Evolutionary conservation across 2,329 filamentous ascomycete species (phyloP), one percentile per base, ranked within the genome.

Genomic region (Pseudogymnoascus verrucosus): DNA sequence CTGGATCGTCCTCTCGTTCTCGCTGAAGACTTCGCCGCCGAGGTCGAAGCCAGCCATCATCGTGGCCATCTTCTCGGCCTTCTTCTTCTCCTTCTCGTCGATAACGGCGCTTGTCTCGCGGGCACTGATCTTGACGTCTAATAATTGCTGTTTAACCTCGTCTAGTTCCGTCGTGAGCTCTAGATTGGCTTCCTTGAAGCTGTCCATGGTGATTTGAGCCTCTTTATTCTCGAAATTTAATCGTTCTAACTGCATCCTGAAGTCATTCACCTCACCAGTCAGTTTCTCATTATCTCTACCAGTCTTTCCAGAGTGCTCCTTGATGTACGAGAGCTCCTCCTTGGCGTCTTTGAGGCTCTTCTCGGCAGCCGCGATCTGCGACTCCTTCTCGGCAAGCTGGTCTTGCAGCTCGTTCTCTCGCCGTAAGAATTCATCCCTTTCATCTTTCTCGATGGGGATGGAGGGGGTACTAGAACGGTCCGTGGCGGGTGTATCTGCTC

Each of bases 1-100:
- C 65, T 90, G 86, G 64, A 99, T 90, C 61, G 86, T 88, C 67
- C 88, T 85, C 76, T 99, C 95, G 70, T 96, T 96, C 64, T 95
- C 90, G 69, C 92, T 96, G 75, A 98, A 96, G 34, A 96, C 88
- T 64, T 97, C 93, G 60, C 89, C 89, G 51, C 92, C 93, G 36
- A 99, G 84, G 72, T 99, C 93, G 71, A 99, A 98, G 3, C 93
- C 92, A 65, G 95, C 95, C 93, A 99, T 97, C 95, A 99, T 99
- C 83, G 97, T 90, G 47, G 95, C 95, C 95, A 99, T 99, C 78
- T 96, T 95, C 79, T 99, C 95, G 0, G 93, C 91, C 83, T 99
- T 99, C 79, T 92, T 93, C 82, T 92, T 93, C 78, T 98, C 96
- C 82, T 99, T 99, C 78, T 98, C 95, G 70, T 98, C 93, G 19